Base-by-base conservation (phyloP, 2,329 filamentous ascomycete genomes). In the Arthrobotrys iridis region DNA sequence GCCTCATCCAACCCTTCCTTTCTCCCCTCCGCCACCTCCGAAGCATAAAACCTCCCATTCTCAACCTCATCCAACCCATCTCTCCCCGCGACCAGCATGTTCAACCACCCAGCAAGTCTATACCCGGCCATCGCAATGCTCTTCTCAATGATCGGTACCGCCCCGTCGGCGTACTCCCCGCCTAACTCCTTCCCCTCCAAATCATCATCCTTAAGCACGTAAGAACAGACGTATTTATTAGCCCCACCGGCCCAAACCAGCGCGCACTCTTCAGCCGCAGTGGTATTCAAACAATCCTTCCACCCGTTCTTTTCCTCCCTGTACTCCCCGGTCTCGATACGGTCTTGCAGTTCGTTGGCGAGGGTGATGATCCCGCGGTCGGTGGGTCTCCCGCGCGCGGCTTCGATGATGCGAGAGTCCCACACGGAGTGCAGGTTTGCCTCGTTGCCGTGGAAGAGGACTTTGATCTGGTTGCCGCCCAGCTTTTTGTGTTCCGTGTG, bases 371-470 rank as follows among this genome's bases (percentile, higher is more conserved):
- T 88, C 48, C 85, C 82, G 3, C 81, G 80, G 0, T 81, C 85
- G 81, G 82, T 83, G 81, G 79, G 87, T 6, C 58, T 82, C 1
- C 89, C 89, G 0, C 90, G 83, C 79, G 87, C 82, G 79, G 89
- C 87, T 82, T 91, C 89, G 0, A 88, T 85, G 76, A 92, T 92
- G 77, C 86, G 87, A 62, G 86, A 88, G 80, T 93, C 91, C 90
- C 90, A 93, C 13, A 92, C 87, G 70, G 89, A 86, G 79, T 93
- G 91, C 43, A 93, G 84, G 80, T 93, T 93, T 65, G 87, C 85
- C 26, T 83, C 81, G 28, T 82, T 81, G 2, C 85, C 85, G 24
- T 88, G 84, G 82, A 89, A 93, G 13, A 82, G 83, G 0, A 93
- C 90, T 11, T 84, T 81, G 78, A 93, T 90, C 8, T 86, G 85